Base-by-base conservation (phyloP, 768 basidiomycete species). In the Arthromyces matolae region DNA sequence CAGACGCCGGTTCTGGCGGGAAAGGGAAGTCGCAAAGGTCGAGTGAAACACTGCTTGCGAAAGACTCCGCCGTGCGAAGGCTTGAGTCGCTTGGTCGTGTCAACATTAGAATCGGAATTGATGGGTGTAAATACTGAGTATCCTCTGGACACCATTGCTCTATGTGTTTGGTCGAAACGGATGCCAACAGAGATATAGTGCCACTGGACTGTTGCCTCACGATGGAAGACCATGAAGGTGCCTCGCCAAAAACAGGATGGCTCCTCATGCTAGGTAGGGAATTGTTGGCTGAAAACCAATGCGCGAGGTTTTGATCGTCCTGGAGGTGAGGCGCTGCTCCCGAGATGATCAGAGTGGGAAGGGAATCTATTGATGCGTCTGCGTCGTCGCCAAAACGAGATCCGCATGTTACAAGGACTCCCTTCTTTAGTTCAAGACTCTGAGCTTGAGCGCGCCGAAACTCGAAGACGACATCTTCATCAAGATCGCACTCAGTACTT, bases 351-450 rank as follows among this genome's bases (percentile, higher is more conserved):
- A 62, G 42, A 4, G 47, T 59, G 24, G 62, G 60, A 34, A 62
- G 47, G n/a, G n/a, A n/a, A n/a, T n/a, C n/a, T 16, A 52, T 32
- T 42, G 25, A 31, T 16, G 38, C 19, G 13, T 27, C 39, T 37
- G 45, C 19, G 14, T n/a, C 24, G 27, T 55, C 38, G 2, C 33
- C 24, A 12, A 27, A 27, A 16, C 51, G 42, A 12, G 62, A 45
- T 41, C 43, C 56, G 49, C 52, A 72, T 50, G 68, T 62, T 25
- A 78, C 54, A 22, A 79, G 54, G 37, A 75, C 64, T 4, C 72
- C 76, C 57, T 68, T 71, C 61, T 76, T 73, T 50, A 78, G 64
- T 55, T 77, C 73, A 58, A 80, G 63, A 50, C 76, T 80, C 57
- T 69, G 72, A 38, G 75, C 71, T 39, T 73, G 76, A 2, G 67